Evolutionary conservation across 2,329 filamentous ascomycete species (phyloP), one percentile per base, ranked within the genome.

Genomic region (Davidsoniella neocaledoniae): DNA sequence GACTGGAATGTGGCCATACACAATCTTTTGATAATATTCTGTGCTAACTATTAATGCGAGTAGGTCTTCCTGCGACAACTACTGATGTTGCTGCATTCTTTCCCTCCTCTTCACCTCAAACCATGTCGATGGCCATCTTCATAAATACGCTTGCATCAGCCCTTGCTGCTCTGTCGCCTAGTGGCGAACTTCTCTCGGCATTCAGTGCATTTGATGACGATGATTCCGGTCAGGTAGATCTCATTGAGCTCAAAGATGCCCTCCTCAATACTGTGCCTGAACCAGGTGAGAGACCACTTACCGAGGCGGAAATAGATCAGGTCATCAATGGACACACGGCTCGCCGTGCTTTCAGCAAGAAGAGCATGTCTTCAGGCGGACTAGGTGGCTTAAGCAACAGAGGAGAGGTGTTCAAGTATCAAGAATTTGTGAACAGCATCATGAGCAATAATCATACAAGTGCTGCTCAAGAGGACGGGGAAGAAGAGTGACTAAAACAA

Each of bases 171-270:
- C 70, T 96, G 16, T 93, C 86, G 0, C 80, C 84, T 0, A 76
- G 79, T 19, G 74, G 78, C 14, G 91, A 98, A 61, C 73, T 98
- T 8, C 69, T 86, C 17, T 90, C 87, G 1, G 91, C 91, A 0
- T 90, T 98, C 57, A 86, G 86, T 2, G 91, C 91, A 0, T 96
- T 96, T 61, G 91, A 98, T 60, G 85, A 94, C 54, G 87, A 94
- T 55, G 91, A 98, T 62, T 91, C 84, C 58, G 91, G 91, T 2
- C 87, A 95, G 64, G 79, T 96, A 38, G 87, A 96, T 60, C 67
- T 94, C 17, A 74, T 68, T 0, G 86, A 94, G 63, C 66, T 98
- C 54, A 78, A 83, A 43, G 85, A 91, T 57, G 86, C 90, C 0
- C 64, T 98, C 42, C 65, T 95, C 39, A 76, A 87, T 56, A 94